phyloP scores from a whole-genome alignment of 2,329 filamentous ascomycete species.

The Pseudogymnoascus sp. region DNA sequence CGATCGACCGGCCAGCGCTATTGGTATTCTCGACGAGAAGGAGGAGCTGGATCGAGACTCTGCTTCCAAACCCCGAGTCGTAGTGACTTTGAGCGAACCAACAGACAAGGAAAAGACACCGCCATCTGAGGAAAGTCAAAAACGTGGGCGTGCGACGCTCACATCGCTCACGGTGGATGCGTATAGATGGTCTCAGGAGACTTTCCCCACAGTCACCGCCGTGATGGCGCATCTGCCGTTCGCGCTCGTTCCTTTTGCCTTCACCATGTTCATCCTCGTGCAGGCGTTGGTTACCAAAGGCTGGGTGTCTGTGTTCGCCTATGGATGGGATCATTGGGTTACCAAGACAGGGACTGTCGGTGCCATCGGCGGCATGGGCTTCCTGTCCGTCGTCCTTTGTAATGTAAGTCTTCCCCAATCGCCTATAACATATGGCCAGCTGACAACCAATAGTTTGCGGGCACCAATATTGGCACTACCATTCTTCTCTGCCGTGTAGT shows the following conservation, averaged over 20 bases:
- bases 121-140: slow-evolving; percentile 10
- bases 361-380: slow-evolving; percentile 64
- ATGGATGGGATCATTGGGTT: slow-evolving; percentile 69
- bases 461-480: slow-evolving; percentile 69
- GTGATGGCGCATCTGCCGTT: slow-evolving; percentile 61
- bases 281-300: slow-evolving; percentile 66
- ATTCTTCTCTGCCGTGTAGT: slow-evolving; percentile 66
- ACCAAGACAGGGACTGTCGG: slow-evolving; percentile 61
- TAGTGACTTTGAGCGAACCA: slow-evolving; percentile 14
- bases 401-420: slow-evolving; percentile 48
- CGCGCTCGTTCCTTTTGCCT: slow-evolving; percentile 61
- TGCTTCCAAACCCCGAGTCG: slow-evolving; percentile 9
- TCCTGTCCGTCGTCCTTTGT: slow-evolving; percentile 62
- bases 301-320: slow-evolving; percentile 65
- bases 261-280: slow-evolving; percentile 68
- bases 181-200: slow-evolving; percentile 58
- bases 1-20: slow-evolving; percentile 14
- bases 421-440: neutral
- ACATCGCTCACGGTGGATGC: slow-evolving; percentile 39
- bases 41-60: slow-evolving; percentile 9
- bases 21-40: slow-evolving; percentile 17
- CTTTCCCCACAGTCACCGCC: slow-evolving; percentile 61
- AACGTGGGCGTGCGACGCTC: slow-evolving; percentile 39
- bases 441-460: slow-evolving; percentile 52
- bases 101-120: slow-evolving; percentile 18